Conservation (phyloP, 2,329 filamentous ascomycete genomes). For the Bipolaris oryzae region DNA sequence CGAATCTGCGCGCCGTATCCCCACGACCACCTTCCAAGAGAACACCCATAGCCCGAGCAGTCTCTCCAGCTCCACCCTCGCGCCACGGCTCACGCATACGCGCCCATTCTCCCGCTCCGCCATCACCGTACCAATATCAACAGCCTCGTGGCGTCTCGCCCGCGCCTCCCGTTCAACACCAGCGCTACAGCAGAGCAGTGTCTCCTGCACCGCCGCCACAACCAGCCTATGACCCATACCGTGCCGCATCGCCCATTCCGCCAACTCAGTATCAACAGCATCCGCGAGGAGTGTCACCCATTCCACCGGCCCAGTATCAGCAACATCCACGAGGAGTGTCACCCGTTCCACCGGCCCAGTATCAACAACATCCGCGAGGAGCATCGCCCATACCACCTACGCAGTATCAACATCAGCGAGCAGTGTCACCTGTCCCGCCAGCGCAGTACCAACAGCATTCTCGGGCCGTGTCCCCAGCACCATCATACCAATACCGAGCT, state of each 20-base stretch:
- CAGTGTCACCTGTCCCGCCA: constrained; percentile 1
- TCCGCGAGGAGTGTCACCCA: constrained; percentile 42
- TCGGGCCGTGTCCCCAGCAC: constrained; percentile 41
- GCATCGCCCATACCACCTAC: constrained; percentile 31
- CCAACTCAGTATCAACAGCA: constrained; percentile 28
- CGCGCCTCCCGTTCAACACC: constrained; percentile 34
- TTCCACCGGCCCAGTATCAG: constrained; percentile 33
- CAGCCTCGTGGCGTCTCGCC: constrained; percentile 32
- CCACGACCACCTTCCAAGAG: constrained; percentile 46
- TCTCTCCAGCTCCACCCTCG: constrained; percentile 48
- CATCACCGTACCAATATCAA: constrained; percentile 19
- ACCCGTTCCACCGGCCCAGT: constrained; percentile 27
- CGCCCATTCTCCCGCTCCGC: constrained; percentile 39
- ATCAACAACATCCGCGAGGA: constrained; percentile 39
- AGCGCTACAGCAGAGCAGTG: constrained; percentile 29
- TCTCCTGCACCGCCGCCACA: constrained; percentile 41
- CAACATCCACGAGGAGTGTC: constrained; percentile 41
- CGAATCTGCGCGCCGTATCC: constrained; percentile 48
- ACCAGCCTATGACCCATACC: constrained; percentile 26
- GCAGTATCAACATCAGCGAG: constrained; percentile 19
- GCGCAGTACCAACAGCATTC: constrained; percentile 33
- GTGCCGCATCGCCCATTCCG: constrained; percentile 30
- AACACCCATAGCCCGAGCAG: constrained; percentile 42
- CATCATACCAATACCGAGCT: constrained; percentile 31
- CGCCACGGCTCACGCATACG: constrained; percentile 34